Evolutionary conservation across 768 basidiomycete species (phyloP).

Genomic region (Hydnomerulius pinastri): DNA sequence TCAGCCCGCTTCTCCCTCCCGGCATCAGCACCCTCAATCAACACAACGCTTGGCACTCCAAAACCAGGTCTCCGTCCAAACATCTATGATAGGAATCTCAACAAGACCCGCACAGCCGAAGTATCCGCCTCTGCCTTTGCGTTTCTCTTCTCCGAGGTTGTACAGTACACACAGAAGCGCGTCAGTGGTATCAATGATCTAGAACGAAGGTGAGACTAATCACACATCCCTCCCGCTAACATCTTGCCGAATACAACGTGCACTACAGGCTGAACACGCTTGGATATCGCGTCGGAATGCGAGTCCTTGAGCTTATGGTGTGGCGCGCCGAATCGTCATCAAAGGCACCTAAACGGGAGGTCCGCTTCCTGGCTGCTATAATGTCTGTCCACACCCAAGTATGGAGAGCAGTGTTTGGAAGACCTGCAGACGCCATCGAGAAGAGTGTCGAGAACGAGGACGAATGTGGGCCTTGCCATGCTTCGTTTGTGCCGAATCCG

Average conservation of each 20-base stretch:
- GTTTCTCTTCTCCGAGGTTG: slow-evolving; percentile 91
- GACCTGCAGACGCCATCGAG: slow-evolving; percentile 92
- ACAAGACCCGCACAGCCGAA: slow-evolving; percentile 83
- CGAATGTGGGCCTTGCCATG: slow-evolving; percentile 74
- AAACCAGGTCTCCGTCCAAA: slow-evolving; percentile 54
- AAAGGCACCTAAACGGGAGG: slow-evolving; percentile 92
- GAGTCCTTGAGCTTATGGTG: slow-evolving; percentile 83
- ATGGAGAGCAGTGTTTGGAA: slow-evolving; percentile 93
- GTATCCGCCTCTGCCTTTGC: slow-evolving; percentile 83
- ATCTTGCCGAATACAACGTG: neutral
- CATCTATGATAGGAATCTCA: slow-evolving; percentile 88
- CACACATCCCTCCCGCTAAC: neutral
- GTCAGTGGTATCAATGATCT: slow-evolving; percentile 95
- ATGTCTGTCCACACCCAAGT: slow-evolving; percentile 95
- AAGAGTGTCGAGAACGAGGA: slow-evolving; percentile 96
- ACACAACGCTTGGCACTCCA: slow-evolving; percentile 41
- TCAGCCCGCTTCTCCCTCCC: slow-evolving; percentile 74
- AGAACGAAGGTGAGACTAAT: slow-evolving; percentile 72
- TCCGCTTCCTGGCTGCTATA: slow-evolving; percentile 85
- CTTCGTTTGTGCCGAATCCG: neutral
- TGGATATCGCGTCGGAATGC: slow-evolving; percentile 88
- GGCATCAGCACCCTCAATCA: slow-evolving; percentile 48
- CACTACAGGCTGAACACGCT: slow-evolving; percentile 79
- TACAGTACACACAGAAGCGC: slow-evolving; percentile 95
- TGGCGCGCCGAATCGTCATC: slow-evolving; percentile 78